These are phyloP conservation scores for Opeltia flavorubescens DNA, from an alignment of 495 filamentous ascomycete species.

Conservation along the genomic window DNA sequence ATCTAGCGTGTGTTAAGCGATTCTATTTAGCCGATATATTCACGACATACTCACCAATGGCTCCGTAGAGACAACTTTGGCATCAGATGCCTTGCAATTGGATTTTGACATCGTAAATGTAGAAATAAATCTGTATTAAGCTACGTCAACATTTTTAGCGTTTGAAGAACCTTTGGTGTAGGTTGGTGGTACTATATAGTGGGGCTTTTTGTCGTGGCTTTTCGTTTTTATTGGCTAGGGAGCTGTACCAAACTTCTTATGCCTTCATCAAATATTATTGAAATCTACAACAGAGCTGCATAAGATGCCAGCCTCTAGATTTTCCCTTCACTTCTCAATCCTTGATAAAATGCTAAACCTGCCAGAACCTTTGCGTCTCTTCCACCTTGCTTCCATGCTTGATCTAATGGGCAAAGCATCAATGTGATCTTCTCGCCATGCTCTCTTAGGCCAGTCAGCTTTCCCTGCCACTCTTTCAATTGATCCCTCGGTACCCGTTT, in stretches of 20 bases:
- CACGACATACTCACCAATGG: slow-evolving; percentile 30
- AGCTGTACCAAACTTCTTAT: background rate
- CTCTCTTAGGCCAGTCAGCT: slow-evolving; percentile 61
- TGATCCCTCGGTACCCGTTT: slow-evolving; percentile 46
- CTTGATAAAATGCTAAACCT: slow-evolving; percentile 65
- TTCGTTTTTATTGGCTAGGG: no score
- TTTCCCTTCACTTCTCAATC: slow-evolving; percentile 50
- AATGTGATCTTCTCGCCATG: slow-evolving; percentile 72
- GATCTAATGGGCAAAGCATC: slow-evolving; percentile 55
- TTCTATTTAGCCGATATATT: slow-evolving; percentile 4
- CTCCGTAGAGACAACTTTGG: slow-evolving; percentile 35
- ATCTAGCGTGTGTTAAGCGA: slow-evolving; percentile 22
- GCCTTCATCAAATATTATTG: no score
- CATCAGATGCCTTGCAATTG: slow-evolving; percentile 11
- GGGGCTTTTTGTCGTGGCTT: no score
- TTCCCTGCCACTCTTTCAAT: slow-evolving; percentile 58
- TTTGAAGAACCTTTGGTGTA: no score
- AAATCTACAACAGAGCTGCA: background rate
- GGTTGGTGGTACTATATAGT: no score
- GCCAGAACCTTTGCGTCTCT: slow-evolving; percentile 70
- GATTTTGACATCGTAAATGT: slow-evolving; percentile 1
- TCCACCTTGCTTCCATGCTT: slow-evolving; percentile 63
- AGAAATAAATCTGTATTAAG: no score
- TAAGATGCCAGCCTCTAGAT: slow-evolving; percentile 23
- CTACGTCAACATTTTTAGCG: no score